Evolutionary conservation across 805 yeast species (phyloP).

Genomic region (Candida nitratophila): DNA sequence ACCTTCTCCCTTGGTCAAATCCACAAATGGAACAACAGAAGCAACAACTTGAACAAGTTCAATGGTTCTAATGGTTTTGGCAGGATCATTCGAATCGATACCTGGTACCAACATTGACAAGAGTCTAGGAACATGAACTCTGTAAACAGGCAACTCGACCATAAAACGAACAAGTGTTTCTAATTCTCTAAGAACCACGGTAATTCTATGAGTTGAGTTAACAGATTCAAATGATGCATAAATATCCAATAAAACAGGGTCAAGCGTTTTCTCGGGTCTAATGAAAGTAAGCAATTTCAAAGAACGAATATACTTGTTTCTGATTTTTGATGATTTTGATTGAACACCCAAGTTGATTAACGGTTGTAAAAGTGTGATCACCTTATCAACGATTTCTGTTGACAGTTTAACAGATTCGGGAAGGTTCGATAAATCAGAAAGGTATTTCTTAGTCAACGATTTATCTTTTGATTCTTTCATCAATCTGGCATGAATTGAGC

Average conservation of each 20-base stretch:
- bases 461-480: conserved; percentile 39
- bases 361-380: conserved; percentile 40
- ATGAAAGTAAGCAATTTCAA: conserved; percentile 61
- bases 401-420: conserved; percentile 19
- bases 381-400: conserved; percentile 10
- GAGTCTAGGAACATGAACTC: conserved; percentile 75
- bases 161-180: conserved; percentile 61
- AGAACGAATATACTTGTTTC: conserved; percentile 51
- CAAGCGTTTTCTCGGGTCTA: conserved; percentile 47
- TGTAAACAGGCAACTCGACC: conserved; percentile 51
- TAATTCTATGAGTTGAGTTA: conserved; percentile 72
- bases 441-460: conserved; percentile 11
- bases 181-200: conserved; percentile 62
- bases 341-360: conserved; percentile 67
- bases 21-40: conserved; percentile 64
- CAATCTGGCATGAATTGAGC: conserved; percentile 52
- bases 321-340: conserved; percentile 52
- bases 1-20: conserved; percentile 39
- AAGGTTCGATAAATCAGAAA: conserved; percentile 17
- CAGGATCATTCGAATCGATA: conserved; percentile 81
- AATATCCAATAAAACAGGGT: conserved; percentile 56
- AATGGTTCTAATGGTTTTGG: conserved; percentile 61
- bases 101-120: conserved; percentile 68
- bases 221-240: conserved; percentile 64
- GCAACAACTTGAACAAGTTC: conserved; percentile 65